phyloP scores from a whole-genome alignment of 768 basidiomycete genomes.

The Agrocybe praecox region DNA sequence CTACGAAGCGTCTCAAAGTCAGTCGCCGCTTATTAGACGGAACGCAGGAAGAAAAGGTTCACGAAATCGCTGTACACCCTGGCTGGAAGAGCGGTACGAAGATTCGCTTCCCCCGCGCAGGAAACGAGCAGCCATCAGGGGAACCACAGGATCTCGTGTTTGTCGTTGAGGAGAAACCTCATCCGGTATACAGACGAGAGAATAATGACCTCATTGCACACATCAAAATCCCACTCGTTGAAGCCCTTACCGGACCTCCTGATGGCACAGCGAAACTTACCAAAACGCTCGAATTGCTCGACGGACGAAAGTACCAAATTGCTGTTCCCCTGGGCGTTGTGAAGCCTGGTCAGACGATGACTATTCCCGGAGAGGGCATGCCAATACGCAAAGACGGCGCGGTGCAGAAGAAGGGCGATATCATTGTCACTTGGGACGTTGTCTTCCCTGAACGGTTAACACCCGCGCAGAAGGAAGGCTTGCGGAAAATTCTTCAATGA shows the following conservation, averaged over 20 bases:
- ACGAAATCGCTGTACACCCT: conserved; percentile 78
- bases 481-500: conserved; percentile 4
- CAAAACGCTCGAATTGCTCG: conserved; percentile 70
- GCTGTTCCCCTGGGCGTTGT: conserved; percentile 67
- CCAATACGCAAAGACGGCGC: conserved; percentile 82
- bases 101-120: conserved; percentile 84
- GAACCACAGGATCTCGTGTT: conserved; percentile 93
- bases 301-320: conserved; percentile 78
- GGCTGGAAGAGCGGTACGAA: conserved; percentile 99
- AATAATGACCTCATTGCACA: conserved; percentile 77
- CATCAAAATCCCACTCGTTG: conserved; percentile 73
- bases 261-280: conserved; percentile 31
- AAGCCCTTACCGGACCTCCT: conserved; percentile 68
- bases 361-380: conserved; percentile 82
- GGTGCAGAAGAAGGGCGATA: conserved; percentile 76
- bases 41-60: conserved; percentile 79
- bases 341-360: conserved; percentile 76
- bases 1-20: conserved; percentile 88
- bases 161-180: conserved; percentile 94
- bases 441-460: conserved; percentile 82
- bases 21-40: conserved; percentile 75
- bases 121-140: conserved; percentile 71
- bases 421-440: conserved; percentile 83
- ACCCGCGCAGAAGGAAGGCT: conserved; percentile 74
- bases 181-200: conserved; percentile 72